These are phyloP conservation scores for Phytophthora hybrid DNA, from an alignment of 352 stramenopile genomes.

Conservation along the genomic window DNA sequence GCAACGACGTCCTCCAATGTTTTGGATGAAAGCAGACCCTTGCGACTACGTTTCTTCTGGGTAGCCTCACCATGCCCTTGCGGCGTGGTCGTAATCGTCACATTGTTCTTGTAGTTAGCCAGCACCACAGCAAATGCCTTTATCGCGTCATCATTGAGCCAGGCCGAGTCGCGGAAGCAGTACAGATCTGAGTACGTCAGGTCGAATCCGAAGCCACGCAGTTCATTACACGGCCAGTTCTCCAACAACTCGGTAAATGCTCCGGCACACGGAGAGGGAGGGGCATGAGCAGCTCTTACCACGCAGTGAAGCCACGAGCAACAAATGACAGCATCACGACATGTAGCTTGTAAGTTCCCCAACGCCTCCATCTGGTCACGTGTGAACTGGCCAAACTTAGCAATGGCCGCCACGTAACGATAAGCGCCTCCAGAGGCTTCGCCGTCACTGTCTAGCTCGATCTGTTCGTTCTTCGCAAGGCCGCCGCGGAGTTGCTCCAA, in stretches of 20 bases:
- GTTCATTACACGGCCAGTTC: neutral
- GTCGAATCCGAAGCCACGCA: slow-evolving; percentile 8
- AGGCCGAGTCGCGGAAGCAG: slow-evolving; percentile 1
- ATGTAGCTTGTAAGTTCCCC: slow-evolving; percentile 14
- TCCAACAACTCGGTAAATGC: neutral
- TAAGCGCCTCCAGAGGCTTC: neutral
- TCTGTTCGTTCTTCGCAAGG: too few relatives aligned
- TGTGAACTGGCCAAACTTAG: neutral
- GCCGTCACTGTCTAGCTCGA: neutral
- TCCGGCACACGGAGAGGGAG: neutral
- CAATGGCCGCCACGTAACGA: neutral
- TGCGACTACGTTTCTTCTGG: neutral
- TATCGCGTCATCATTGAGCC: neutral
- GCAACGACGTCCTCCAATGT: neutral
- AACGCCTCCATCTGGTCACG: neutral
- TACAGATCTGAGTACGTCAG: slow-evolving; percentile 10
- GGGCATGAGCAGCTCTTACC: neutral
- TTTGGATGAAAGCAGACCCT: neutral
- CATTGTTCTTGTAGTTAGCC: neutral
- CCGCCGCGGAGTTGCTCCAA: too few relatives aligned
- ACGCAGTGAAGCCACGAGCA: slow-evolving; percentile 6
- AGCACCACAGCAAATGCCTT: slow-evolving; percentile 8
- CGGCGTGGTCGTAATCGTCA: neutral
- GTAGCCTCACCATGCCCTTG: neutral
- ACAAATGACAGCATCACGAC: slow-evolving; percentile 8